These are phyloP conservation scores for Oxalis stricta DNA, from an alignment of 441 rosid genomes.

Conservation along the genomic window DNA sequence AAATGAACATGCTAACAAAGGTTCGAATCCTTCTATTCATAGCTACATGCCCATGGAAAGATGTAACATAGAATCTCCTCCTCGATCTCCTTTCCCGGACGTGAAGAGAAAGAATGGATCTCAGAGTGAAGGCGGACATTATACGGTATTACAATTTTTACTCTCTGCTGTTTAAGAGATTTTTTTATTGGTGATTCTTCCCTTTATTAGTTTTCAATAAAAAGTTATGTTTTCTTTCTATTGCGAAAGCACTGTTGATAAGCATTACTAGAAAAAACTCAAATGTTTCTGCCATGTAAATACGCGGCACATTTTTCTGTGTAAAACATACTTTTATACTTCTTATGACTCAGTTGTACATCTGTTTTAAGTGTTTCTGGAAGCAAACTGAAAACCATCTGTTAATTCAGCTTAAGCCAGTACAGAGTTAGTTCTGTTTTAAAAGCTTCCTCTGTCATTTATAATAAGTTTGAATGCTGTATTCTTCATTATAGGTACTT, in stretches of 20 bases:
- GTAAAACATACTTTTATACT: too few species aligned
- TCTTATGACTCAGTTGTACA: background rate
- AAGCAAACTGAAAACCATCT: background rate
- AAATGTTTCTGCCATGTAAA: too few species aligned
- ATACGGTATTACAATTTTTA: too few species aligned
- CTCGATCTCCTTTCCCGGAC: conserved; percentile 19
- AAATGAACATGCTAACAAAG: conserved; percentile 23
- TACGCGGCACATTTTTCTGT: too few species aligned
- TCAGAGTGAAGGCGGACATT: conserved; percentile 24
- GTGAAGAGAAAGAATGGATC: conserved; percentile 24
- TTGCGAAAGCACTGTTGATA: too few species aligned
- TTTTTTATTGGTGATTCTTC: too few species aligned
- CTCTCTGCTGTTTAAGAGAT: too few species aligned
- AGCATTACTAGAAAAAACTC: too few species aligned
- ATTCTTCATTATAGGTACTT: background rate
- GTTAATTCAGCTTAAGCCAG: background rate
- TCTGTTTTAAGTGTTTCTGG: background rate
- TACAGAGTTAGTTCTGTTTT: background rate
- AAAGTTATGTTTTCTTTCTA: too few species aligned
- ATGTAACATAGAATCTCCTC: conserved; percentile 17
- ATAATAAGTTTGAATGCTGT: background rate
- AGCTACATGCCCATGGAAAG: conserved; percentile 25
- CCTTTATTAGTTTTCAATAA: too few species aligned
- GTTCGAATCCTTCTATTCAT: conserved; percentile 26
- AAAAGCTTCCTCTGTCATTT: background rate